A percentile compares a stretch with the other conserved stretches of the same genome.
These are phyloP conservation scores for Yarrowia sp. DNA, from an alignment of 805 yeast genomes.

Conservation along the genomic window DNA sequence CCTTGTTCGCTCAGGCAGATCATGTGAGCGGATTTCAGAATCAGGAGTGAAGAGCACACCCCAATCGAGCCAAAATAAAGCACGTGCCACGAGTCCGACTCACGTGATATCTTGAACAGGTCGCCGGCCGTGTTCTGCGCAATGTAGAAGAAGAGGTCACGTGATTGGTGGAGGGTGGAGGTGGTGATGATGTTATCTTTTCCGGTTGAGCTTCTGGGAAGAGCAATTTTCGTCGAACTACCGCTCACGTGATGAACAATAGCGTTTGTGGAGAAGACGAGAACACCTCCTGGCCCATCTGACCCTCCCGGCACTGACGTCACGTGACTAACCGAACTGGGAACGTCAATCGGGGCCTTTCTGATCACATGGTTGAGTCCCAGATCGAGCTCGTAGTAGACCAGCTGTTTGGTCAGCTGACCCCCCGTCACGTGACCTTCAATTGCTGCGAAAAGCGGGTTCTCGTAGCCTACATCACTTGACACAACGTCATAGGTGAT, in stretches of 20 bases:
- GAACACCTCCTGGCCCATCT: slow-evolving; percentile 74
- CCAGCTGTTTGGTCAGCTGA: slow-evolving; percentile 52
- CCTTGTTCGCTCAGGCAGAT: slow-evolving; percentile 70
- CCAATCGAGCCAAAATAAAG: slow-evolving; percentile 82
- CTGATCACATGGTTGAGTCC: slow-evolving; percentile 80
- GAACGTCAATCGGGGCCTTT: slow-evolving; percentile 55
- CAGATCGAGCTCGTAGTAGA: slow-evolving; percentile 81
- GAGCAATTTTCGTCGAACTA: slow-evolving; percentile 35
- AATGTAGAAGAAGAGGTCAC: slow-evolving; percentile 67
- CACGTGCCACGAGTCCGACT: slow-evolving; percentile 54
- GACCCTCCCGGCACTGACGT: slow-evolving; percentile 74
- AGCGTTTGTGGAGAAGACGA: slow-evolving; percentile 56
- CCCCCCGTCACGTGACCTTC: slow-evolving; percentile 60
- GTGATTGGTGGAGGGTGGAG: slow-evolving; percentile 71
- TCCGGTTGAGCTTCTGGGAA: slow-evolving; percentile 11
- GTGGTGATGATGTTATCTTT: slow-evolving; percentile 53
- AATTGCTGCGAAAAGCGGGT: slow-evolving; percentile 80
- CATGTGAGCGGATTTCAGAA: slow-evolving; percentile 78
- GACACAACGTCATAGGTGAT: slow-evolving; percentile 64
- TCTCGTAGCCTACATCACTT: slow-evolving; percentile 78
- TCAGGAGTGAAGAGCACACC: slow-evolving; percentile 59
- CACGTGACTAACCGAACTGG: slow-evolving; percentile 57
- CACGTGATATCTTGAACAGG: slow-evolving; percentile 68
- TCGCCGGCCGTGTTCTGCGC: slow-evolving; percentile 79
- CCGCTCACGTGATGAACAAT: slow-evolving; percentile 35